A percentile compares a stretch with the other conserved stretches of the same genome.
Conservation (phyloP, 768 basidiomycete species). For the Agaricus sinodeliciosus region DNA sequence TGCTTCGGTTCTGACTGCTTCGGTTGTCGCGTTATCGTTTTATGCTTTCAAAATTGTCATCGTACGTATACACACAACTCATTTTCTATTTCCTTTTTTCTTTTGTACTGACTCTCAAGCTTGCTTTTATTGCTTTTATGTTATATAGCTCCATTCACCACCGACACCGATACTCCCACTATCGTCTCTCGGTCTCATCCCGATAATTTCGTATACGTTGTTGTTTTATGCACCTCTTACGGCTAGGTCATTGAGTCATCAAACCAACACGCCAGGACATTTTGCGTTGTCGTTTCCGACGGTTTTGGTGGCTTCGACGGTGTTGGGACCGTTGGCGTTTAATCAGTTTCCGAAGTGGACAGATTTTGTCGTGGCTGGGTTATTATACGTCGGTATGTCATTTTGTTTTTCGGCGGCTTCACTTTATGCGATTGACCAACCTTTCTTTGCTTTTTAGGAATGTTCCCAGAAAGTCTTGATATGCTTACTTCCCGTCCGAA, state of each 20-base stretch:
- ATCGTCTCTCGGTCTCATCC: conserved; percentile 49
- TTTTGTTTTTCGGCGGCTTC: no score
- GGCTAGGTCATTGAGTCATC: conserved; percentile 36
- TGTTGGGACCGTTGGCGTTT: conserved; percentile 59
- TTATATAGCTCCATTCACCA: conserved; percentile 41
- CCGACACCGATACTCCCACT: conserved; percentile 49
- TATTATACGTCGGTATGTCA: conserved; percentile 57
- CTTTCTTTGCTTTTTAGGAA: conserved; percentile 27
- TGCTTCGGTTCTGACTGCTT: conserved; percentile 55
- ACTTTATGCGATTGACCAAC: no score
- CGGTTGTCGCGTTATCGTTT: conserved; percentile 55
- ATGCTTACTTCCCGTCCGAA: conserved; percentile 35
- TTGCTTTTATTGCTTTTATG: neutral
- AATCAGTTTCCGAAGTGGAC: conserved; percentile 51
- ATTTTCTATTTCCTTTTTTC: neutral
- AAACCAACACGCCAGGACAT: conserved; percentile 47
- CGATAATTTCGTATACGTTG: conserved; percentile 54
- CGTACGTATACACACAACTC: conserved; percentile 30
- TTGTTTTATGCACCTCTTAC: conserved; percentile 56
- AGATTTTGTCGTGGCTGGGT: conserved; percentile 49
- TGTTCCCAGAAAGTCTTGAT: conserved; percentile 43
- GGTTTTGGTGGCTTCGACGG: conserved; percentile 37
- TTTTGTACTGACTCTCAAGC: conserved; percentile 6
- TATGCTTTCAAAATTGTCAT: conserved; percentile 54
- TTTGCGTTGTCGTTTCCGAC: conserved; percentile 54